phyloP scores from a whole-genome alignment of 139 green algal species.

The Picochlorum sp. region DNA sequence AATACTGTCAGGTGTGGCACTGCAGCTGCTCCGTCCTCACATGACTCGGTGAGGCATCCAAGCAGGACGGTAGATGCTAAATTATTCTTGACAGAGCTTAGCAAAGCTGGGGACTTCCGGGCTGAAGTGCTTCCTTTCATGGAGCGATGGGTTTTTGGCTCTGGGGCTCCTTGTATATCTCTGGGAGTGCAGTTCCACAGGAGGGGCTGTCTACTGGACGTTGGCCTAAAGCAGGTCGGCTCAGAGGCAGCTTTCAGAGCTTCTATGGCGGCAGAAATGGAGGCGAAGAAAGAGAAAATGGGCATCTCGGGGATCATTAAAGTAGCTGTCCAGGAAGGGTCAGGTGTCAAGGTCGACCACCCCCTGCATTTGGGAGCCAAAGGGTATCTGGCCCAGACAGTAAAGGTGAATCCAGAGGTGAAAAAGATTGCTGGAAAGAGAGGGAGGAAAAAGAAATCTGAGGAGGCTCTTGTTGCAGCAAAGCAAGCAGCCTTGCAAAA shows the following conservation, averaged over 20 bases:
- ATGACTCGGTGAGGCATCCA: not conserved
- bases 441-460: slow-evolving; percentile 15
- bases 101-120: slow-evolving; percentile 20
- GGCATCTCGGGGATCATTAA: slow-evolving; percentile 36
- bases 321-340: slow-evolving; percentile 39
- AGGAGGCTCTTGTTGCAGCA: slow-evolving; percentile 4
- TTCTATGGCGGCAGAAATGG: slow-evolving; percentile 14
- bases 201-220: slow-evolving; percentile 31
- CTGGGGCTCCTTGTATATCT: slow-evolving; percentile 41
- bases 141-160: slow-evolving; percentile 41
- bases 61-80: slow-evolving; percentile 22
- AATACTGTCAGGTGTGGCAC: slow-evolving; percentile 6
- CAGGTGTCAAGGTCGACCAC: slow-evolving; percentile 42
- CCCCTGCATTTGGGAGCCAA: slow-evolving; percentile 40
- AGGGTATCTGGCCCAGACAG: slow-evolving; percentile 29
- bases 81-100: slow-evolving; percentile 31
- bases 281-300: slow-evolving; percentile 25
- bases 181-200: slow-evolving; percentile 45
- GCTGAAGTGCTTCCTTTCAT: slow-evolving; percentile 46
- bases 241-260: slow-evolving; percentile 16
- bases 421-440: slow-evolving; percentile 18
- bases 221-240: slow-evolving; percentile 52
- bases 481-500: slow-evolving; percentile 1
- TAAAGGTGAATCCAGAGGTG: slow-evolving; percentile 39
- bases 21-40: slow-evolving; percentile 3